Evolutionary conservation across 1,284 basidiomycete genomes (phyloP), one percentile per base, ranked within the genome.

Genomic region (Ganoderma meredithae): DNA sequence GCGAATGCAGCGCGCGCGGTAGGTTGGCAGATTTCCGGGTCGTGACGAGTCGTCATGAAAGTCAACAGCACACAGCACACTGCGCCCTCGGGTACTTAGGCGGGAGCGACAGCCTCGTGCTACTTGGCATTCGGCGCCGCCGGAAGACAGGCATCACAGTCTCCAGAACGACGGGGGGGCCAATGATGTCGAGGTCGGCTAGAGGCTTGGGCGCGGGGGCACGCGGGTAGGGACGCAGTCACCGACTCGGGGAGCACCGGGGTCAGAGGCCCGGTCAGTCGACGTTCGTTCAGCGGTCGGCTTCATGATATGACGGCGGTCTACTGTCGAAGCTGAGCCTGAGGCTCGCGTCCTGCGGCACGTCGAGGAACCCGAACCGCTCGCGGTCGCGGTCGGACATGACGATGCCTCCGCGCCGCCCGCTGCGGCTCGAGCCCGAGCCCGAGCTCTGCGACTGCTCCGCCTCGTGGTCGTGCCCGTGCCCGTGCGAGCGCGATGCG

Each of bases 281-380:
- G 33, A 4, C 33, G 8, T 8, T 36, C 33, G 33, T 36, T 58
- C 58, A 60, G 6, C 39, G 40, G 39, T 60, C 58, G 3, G 58
- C 58, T 22, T 68, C 68, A 22, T 56, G 67, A 53, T 66, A 72
- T 52, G 71, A 70, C 40, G 64, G 53, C 52, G 69, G 69, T 31
- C 63, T 65, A 41, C 63, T 63, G 33, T 70, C 67, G 19, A 47
- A n/a, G n/a, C 44, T 10, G 9, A 49, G 47, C 22, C 47, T 25
- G 22, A 49, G 47, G 36, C 43, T 62, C n/a, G 65, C 71, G 63
- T 69, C 71, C 56, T 60, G 52, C 44, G 71, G 71, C 31, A 72
- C 71, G 55, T 72, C 71, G 60, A 70, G 36, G 53, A 68, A 63
- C 43, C 71, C 71, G 40, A 69, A 62, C 36, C 64, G 64, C 40